Base-by-base conservation (phyloP, 805 yeast genomes). In the Ogataea corticis region DNA sequence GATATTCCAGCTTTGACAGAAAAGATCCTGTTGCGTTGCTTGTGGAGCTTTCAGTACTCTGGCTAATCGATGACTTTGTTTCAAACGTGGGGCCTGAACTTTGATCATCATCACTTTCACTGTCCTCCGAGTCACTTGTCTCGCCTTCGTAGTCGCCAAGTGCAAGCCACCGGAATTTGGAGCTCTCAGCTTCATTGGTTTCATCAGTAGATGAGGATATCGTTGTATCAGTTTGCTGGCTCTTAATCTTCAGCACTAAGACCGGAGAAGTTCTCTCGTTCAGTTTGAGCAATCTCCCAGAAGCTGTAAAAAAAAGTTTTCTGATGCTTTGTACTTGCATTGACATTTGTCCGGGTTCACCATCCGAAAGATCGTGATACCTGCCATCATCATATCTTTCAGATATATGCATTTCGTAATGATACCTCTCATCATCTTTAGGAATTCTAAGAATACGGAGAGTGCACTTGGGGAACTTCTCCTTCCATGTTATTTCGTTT, bases 341-440 rank as follows among this genome's bases (percentile, higher is more conserved):
- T 2, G 46, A 44, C 13, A 70, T 59, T 1, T 46, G 44, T 21
- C 64, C 61, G 0, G 78, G 75, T n/a, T 51, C 58, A 13, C 68
- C 77, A 3, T 67, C 77, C 6, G 73, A 76, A 4, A 66, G 70
- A 12, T 85, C 87, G 57, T 86, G 95, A 56, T 83, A 86, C 44
- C 92, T 65, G 0, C 77, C 87, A 63, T 86, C 95, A 53, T 84
- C 71, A 39, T 83, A 80, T 55, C 74, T 76, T 54, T 87, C 91
- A 4, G 57, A 57, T 2, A 86, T 68, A 9, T 58, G 62, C 14
- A 86, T 46, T 4, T 57, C 62, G 58, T 83, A 84, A 10, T 57
- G 42, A 56, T 63, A 83, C 5, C 55, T 49, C 5, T 45, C n/a
- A 1, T 36, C 38, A 12, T 40, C 33, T 13, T 46, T 51, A 12